Evolutionary conservation across 2,329 filamentous ascomycete species (phyloP), one percentile per base, ranked within the genome.

Genomic region (Bipolaris victoriae): DNA sequence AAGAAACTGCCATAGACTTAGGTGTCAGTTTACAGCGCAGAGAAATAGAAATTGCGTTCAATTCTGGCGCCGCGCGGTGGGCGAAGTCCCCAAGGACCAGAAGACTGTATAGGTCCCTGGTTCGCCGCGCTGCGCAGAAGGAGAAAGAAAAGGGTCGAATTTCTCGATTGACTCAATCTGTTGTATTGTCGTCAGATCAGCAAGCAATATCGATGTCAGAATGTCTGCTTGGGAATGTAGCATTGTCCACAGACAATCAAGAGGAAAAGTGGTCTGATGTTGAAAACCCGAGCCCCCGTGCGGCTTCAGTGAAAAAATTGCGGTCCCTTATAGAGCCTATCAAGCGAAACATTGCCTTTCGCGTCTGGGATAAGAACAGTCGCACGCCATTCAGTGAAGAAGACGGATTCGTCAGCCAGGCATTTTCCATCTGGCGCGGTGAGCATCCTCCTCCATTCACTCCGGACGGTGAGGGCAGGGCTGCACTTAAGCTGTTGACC

Each of bases 331-430:
- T 41, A 16, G 24, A 33, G 1, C 20, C 31, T n/a, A 11, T 11
- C 7, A 40, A 11, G 2, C 20, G 48, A 9, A 24, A 6, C 5
- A 36, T 60, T 7, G 50, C 13, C 1, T 58, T 60, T 18, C 48
- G 55, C 4, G 60, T 61, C 0, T 66, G 58, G 55, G 62, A 65
- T n/a, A 26, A 18, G 0, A 37, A 43, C 0, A 62, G 46, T 10
- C 16, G 56, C 1, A 59, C 57, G 0, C 39, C 16, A 2, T 64
- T 60, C 24, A 33, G 43, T 11, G 40, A 57, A 9, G 46, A 60
- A 3, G 31, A n/a, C 0, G 54, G 52, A 0, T 67, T 67, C 2
- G 22, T 58, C 0, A 58, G 61, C 6, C 36, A 54, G 16, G 43
- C 39, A 1, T 52, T 50, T 13, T 10, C 48, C 2, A 36, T 49